These are phyloP conservation scores for Candida maris DNA, from an alignment of 805 yeast genomes.

Conservation along the genomic window DNA sequence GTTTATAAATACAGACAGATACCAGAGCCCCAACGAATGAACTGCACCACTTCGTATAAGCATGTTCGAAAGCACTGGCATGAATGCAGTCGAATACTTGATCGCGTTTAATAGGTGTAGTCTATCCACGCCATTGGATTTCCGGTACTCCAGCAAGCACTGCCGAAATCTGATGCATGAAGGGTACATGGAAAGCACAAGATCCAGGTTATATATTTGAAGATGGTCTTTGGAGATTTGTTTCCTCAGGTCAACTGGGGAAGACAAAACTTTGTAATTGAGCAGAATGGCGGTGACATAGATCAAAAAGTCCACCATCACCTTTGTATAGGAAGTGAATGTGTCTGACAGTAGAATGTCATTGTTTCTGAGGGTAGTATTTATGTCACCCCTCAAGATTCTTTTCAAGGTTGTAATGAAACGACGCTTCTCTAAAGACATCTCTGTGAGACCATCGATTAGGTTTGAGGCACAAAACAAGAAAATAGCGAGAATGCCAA, in stretches of 20 bases:
- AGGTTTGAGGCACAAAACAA: constrained; percentile 31
- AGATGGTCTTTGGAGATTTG: constrained; percentile 31
- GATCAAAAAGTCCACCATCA: constrained; percentile 66
- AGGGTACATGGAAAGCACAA: constrained; percentile 47
- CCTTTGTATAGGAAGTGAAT: constrained; percentile 74
- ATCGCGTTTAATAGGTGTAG: constrained; percentile 66
- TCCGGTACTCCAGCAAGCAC: constrained; percentile 65
- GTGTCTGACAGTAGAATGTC: constrained; percentile 85
- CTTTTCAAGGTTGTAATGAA: constrained; percentile 49
- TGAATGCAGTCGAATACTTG: constrained; percentile 65
- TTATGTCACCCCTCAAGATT: constrained; percentile 56
- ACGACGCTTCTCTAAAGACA: constrained; percentile 38
- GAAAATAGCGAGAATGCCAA: constrained; percentile 26
- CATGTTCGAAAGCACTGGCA: constrained; percentile 45
- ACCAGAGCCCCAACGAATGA: constrained; percentile 39
- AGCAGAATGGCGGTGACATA: constrained; percentile 45
- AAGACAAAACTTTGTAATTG: constrained; percentile 35
- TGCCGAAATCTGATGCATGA: constrained; percentile 75
- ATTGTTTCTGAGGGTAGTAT: constrained; percentile 57
- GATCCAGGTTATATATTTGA: constrained; percentile 27
- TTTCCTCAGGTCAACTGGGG: constrained; percentile 13
- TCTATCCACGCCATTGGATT: constrained; percentile 40
- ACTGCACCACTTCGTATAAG: constrained; percentile 26
- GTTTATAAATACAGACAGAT: constrained; percentile 47
- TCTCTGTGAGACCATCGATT: constrained; percentile 16